phyloP scores from a whole-genome alignment of 1,284 basidiomycete genomes.

The Fomitopsis palustris region DNA sequence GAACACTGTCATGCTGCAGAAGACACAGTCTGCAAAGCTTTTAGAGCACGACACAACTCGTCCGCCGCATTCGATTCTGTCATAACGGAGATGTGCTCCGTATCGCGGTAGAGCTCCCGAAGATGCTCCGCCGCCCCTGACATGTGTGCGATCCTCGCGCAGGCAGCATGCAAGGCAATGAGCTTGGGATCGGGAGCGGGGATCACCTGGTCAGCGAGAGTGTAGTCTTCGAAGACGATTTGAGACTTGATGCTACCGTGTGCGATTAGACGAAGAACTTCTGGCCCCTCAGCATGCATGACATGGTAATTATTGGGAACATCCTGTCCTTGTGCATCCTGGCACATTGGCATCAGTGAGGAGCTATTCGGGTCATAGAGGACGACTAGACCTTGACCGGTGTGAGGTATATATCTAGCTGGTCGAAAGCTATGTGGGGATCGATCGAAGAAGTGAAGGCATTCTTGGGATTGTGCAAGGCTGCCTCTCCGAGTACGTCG shows the following conservation, averaged over 20 bases:
- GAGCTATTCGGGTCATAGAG: too few species aligned
- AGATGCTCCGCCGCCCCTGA: constrained; percentile 11
- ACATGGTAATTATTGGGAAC: neutral
- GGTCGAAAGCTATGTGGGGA: neutral
- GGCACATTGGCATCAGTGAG: too few species aligned
- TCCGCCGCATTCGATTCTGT: constrained; percentile 10
- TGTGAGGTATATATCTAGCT: constrained; percentile 7
- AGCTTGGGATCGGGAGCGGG: constrained; percentile 5
- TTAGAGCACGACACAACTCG: constrained; percentile 9
- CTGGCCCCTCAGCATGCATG: neutral
- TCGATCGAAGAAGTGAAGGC: constrained; percentile 7
- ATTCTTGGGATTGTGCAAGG: constrained; percentile 10
- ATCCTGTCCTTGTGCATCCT: neutral
- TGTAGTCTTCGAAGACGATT: neutral
- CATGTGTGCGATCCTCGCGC: constrained; percentile 12
- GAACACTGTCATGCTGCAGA: too few species aligned
- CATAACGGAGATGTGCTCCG: constrained; percentile 9
- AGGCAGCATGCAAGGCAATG: constrained; percentile 13
- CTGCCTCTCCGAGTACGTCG: constrained; percentile 5
- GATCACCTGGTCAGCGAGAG: neutral
- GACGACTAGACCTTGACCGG: constrained; percentile 5
- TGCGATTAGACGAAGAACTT: neutral
- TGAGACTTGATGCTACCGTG: too few species aligned
- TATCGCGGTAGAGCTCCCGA: constrained; percentile 10
- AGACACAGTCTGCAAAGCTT: neutral